phyloP scores from a whole-genome alignment of 371 early-diverging fungal species.

The Mortierella sp. region DNA sequence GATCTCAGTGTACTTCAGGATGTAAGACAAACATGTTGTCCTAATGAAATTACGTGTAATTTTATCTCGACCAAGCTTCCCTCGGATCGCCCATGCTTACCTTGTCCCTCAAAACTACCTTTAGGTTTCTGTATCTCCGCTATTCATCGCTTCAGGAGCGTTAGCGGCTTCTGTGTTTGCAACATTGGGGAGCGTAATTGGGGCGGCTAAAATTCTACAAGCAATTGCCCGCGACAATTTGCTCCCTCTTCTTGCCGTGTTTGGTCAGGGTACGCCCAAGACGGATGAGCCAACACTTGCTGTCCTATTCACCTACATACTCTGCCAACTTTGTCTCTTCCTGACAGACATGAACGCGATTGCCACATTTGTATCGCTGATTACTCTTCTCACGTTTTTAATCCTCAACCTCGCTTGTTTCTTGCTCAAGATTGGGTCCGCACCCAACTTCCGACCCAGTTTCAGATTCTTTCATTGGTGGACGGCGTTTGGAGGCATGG shows the following conservation, averaged over 20 bases:
- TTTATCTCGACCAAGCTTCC: not conserved
- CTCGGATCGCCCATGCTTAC: not conserved
- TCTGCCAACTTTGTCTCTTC: conserved; percentile 67
- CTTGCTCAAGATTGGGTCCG: conserved; percentile 69
- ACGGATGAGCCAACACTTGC: conserved; percentile 61
- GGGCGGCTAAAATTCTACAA: conserved; percentile 71
- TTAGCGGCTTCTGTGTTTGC: conserved; percentile 71
- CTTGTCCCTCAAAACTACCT: not conserved
- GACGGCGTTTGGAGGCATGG: conserved; percentile 69
- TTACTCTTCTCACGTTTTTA: conserved; percentile 67
- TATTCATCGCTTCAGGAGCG: conserved; percentile 64
- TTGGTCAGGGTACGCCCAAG: conserved; percentile 53
- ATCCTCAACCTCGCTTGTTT: conserved; percentile 74
- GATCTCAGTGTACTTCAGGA: conserved; percentile 71
- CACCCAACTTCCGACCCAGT: conserved; percentile 75
- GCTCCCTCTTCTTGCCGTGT: conserved; percentile 51
- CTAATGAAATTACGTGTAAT: not conserved
- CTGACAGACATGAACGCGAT: conserved; percentile 70
- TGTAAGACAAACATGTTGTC: conserved; percentile 44
- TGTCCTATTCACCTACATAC: conserved; percentile 60
- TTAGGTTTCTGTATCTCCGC: conserved; percentile 57
- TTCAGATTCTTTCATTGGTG: conserved; percentile 73
- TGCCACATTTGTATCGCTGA: conserved; percentile 71
- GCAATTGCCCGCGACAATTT: conserved; percentile 71
- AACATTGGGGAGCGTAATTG: conserved; percentile 66